These are phyloP conservation scores for Sarcodon aspratus DNA, from an alignment of 768 basidiomycete species.

Conservation along the genomic window DNA sequence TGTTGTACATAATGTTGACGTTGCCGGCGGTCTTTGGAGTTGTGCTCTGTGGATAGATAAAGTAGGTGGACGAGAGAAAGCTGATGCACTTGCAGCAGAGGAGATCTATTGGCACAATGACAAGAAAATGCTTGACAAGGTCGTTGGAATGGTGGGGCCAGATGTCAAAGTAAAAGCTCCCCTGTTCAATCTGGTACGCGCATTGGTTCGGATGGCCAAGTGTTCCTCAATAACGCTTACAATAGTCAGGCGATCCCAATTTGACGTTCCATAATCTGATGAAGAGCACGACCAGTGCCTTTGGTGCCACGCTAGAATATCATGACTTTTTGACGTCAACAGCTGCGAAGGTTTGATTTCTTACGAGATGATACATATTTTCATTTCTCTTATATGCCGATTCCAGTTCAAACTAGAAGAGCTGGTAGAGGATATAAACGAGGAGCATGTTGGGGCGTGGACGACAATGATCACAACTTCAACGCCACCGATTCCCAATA, in stretches of 20 bases:
- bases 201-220: constrained; percentile 1
- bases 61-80: constrained; percentile 47
- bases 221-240: constrained; percentile 1
- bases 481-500: constrained; percentile 58
- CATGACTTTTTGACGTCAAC: constrained; percentile 61
- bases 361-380: constrained; percentile 1
- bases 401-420: constrained; percentile 54
- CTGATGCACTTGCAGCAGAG: constrained; percentile 56
- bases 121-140: constrained; percentile 52
- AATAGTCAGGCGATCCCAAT: constrained; percentile 65
- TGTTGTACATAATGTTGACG: constrained; percentile 69
- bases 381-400: neutral
- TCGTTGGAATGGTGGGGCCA: constrained; percentile 48
- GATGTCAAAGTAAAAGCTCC: constrained; percentile 55
- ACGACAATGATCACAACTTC: constrained; percentile 68
- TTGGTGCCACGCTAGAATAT: constrained; percentile 75
- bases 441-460: constrained; percentile 75
- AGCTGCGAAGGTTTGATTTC: constrained; percentile 42
- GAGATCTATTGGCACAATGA: constrained; percentile 58
- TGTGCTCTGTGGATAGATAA: constrained; percentile 65
- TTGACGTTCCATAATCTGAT: constrained; percentile 59
- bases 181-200: constrained; percentile 68
- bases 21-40: constrained; percentile 69
- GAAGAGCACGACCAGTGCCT: constrained; percentile 54
- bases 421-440: constrained; percentile 73